Evolutionary conservation across 306 rosid genomes (phyloP), one percentile per base, ranked within the genome.

Genomic region (Quillaja saponaria): DNA sequence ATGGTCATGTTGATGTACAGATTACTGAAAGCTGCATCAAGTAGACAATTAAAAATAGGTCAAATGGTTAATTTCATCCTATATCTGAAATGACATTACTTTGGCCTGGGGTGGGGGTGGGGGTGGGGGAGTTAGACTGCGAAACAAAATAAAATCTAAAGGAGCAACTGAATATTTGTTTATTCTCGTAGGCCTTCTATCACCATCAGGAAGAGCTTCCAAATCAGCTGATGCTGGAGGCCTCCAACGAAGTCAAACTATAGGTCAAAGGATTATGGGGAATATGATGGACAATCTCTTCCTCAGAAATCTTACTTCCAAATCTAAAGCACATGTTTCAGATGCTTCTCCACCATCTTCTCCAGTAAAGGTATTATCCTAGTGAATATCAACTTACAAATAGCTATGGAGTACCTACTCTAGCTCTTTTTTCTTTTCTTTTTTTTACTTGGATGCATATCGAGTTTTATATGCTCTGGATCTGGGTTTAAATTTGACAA

Each of bases 211-310:
- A 66, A 78, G 88, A 75, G 67, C 67, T 58, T 46, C 80, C 68
- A 85, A 74, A 75, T 58, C 87, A 55, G 75, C 85, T 56, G 90
- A 87, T 72, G 77, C 67, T 73, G 88, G 81, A 74, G 77, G 73
- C 76, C 74, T 90, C 63, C 87, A 81, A 64, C 90, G 80, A 54
- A 94, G 18, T 77, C 99, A 85, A 73, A 94, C 99, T 64, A 74
- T 94, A 19, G 97, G 99, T 72, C 97, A 94, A 75, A 85, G 99
- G 55, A 83, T 94, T 34, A 90, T 94, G 91, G 95, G 95, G 63
- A 87, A 87, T 77, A 67, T 86, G 94, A 83, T 87, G 97, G 99
- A 83, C 21, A 94, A 94, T 81, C 69, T 94, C 72, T 87, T 94
- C 52, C 90, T 85, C 66, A 79, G 99, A 77, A 94, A 82, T 90